These are phyloP conservation scores for Metschnikowia drakensbergensis DNA, from an alignment of 805 yeast species.

Conservation along the genomic window DNA sequence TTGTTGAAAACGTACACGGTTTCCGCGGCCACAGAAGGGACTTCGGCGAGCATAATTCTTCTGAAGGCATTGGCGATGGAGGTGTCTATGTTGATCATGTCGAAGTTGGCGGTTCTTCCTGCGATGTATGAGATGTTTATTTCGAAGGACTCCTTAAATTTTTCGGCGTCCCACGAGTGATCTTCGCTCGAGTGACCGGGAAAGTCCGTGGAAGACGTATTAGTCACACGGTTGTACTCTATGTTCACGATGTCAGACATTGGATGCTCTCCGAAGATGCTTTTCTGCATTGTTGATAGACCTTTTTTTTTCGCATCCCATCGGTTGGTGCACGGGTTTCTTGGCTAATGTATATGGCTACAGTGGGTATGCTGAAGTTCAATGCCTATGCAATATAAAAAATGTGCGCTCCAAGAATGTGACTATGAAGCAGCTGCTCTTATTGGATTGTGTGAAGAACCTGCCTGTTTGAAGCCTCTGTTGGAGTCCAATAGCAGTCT, in stretches of 20 bases:
- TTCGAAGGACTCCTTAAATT: constrained; percentile 64
- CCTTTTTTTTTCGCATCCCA: constrained; percentile 8
- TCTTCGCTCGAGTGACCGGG: constrained; percentile 79
- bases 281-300: not conserved
- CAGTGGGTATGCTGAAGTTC: not conserved
- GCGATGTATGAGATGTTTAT: constrained; percentile 63
- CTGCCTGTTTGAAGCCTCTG: too few relatives aligned
- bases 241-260: constrained; percentile 67
- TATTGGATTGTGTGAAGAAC: too few relatives aligned
- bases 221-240: constrained; percentile 87
- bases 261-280: constrained; percentile 2
- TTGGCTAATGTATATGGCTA: not conserved
- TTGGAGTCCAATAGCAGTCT: too few relatives aligned
- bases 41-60: constrained; percentile 94
- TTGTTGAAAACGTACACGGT: constrained; percentile 86
- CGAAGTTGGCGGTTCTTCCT: constrained; percentile 79
- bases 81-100: constrained; percentile 80
- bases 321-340: constrained; percentile 10
- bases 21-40: constrained; percentile 94
- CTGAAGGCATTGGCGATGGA: constrained; percentile 95
- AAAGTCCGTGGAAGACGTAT: constrained; percentile 84
- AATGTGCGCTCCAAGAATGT: too few relatives aligned
- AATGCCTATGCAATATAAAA: not conserved
- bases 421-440: too few relatives aligned
- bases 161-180: constrained; percentile 78